A percentile compares a stretch with the other conserved stretches of the same genome.
Conservation (phyloP, 1,139 yeast species). For the Pneumocystis wakefieldiae region DNA sequence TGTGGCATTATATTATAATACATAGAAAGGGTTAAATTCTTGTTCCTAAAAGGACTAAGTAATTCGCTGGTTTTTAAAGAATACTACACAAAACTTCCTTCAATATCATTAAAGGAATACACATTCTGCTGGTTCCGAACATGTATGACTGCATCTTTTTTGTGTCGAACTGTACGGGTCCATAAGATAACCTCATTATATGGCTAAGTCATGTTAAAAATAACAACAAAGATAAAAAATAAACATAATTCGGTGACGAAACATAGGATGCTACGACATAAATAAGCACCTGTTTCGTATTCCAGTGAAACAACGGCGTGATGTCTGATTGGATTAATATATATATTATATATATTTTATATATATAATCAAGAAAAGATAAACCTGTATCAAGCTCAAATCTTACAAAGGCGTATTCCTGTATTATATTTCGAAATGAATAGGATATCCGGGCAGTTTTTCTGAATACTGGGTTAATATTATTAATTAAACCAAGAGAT, state of each 20-base stretch:
- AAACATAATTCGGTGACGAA: constrained; percentile 20
- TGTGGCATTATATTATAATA: constrained; percentile 87
- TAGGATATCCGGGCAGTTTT: background rate
- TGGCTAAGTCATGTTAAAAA: constrained; percentile 8
- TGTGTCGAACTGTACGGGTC: constrained; percentile 62
- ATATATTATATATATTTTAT: background rate
- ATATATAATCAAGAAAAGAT: background rate
- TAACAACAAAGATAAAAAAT: background rate
- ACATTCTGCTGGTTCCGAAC: constrained; percentile 40
- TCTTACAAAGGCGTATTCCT: constrained; percentile 58
- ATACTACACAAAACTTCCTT: constrained; percentile 37
- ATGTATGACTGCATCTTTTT: constrained; percentile 38
- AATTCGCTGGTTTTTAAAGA: background rate
- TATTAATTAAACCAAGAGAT: no score
- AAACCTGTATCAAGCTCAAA: constrained; percentile 48
- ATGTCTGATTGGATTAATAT: constrained; percentile 30
- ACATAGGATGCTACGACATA: constrained; percentile 82
- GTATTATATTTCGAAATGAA: constrained; percentile 49
- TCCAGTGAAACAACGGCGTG: constrained; percentile 79
- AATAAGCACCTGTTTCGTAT: constrained; percentile 84
- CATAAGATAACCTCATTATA: constrained; percentile 67
- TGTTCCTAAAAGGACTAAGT: constrained; percentile 22
- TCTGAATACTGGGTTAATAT: background rate
- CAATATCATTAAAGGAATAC: constrained; percentile 82
- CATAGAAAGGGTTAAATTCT: constrained; percentile 53